Evolutionary conservation across 1,284 basidiomycete species (phyloP), one percentile per base, ranked within the genome.

Genomic region (Apiotrichum laibachii): DNA sequence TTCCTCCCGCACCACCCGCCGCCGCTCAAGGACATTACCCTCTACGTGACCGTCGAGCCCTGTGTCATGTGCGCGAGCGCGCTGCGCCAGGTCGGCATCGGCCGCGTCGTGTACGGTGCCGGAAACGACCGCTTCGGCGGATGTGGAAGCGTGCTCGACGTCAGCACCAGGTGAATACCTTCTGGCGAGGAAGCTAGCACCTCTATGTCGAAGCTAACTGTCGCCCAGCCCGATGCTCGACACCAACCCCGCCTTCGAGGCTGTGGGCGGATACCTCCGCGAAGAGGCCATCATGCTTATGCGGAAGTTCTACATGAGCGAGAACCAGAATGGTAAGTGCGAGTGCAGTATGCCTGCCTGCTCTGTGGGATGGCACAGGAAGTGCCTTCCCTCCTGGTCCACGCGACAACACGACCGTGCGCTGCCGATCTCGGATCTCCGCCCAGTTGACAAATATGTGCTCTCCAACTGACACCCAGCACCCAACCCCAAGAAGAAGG

Each of bases 41-140:
- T 99, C 19, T 99, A 99, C 75, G 96, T 99, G 55, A 99, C 96
- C 0, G 94, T 99, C 55, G 96, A 99, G 79, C 96, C 96, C 0
- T 99, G 96, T 77, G 92, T 99, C 72, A 99, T 99, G 96, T 99
- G 96, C 68, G 92, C 93, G 6, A 91, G 90, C 33, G 96, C 95
- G 7, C 82, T 99, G 49, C 84, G 95, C 52, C 95, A 99, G 78
- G 80, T 95, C 61, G 94, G 95, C 9, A 93, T 99, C 71, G 85
- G 86, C 58, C 84, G 88, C 59, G 95, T 98, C 2, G 90, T 88
- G 59, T 98, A 92, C 74, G 96, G 96, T 1, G 96, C 92, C 69
- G 90, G 86, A 19, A 99, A 99, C 75, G 95, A 98, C 68, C 85
- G 94, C 55, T 99, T 99, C 68, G 96, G 96, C 8, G 96, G 96